Conservation (phyloP, 495 filamentous ascomycete genomes). For the Aspergillus cavernicola region DNA sequence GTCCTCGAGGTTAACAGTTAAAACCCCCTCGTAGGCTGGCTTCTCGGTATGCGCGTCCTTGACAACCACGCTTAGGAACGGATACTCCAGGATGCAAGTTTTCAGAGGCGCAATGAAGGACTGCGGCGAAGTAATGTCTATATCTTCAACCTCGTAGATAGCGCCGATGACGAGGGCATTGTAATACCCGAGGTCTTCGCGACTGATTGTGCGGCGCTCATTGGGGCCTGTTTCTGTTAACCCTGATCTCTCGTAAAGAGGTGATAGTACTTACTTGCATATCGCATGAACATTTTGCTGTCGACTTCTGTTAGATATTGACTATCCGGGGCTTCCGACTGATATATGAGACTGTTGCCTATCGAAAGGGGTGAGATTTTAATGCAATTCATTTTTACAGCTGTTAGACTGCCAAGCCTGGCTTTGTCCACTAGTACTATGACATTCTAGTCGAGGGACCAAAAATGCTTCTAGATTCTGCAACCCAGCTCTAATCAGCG, state of each 20-base stretch:
- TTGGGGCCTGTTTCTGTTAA: conserved; percentile 19
- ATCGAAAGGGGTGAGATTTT: too few relatives aligned
- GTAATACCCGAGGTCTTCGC: conserved; percentile 25
- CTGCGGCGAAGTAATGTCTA: conserved; percentile 6
- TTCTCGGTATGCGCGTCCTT: conserved; percentile 23
- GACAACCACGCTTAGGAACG: conserved; percentile 20
- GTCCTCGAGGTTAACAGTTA: conserved; percentile 17
- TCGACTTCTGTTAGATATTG: too few relatives aligned
- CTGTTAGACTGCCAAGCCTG: too few relatives aligned
- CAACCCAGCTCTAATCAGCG: too few relatives aligned
- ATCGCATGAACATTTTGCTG: not conserved
- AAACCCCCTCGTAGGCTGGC: conserved; percentile 14
- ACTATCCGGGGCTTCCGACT: too few relatives aligned
- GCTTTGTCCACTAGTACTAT: too few relatives aligned
- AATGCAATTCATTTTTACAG: too few relatives aligned
- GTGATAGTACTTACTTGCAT: not conserved
- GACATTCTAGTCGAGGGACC: too few relatives aligned
- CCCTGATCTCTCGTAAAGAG: not conserved
- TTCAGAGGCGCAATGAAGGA: conserved; percentile 18
- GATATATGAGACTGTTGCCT: too few relatives aligned
- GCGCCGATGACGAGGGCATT: conserved; percentile 21
- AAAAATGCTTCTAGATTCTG: too few relatives aligned
- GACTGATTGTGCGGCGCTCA: conserved; percentile 26
- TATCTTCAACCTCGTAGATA: conserved; percentile 18
- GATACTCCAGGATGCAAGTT: conserved; percentile 15